Percentiles rank a stretch among this genome's conserved stretches.
These are phyloP conservation scores for Saitozyma podzolica DNA, from an alignment of 768 basidiomycete genomes.

Conservation along the genomic window DNA sequence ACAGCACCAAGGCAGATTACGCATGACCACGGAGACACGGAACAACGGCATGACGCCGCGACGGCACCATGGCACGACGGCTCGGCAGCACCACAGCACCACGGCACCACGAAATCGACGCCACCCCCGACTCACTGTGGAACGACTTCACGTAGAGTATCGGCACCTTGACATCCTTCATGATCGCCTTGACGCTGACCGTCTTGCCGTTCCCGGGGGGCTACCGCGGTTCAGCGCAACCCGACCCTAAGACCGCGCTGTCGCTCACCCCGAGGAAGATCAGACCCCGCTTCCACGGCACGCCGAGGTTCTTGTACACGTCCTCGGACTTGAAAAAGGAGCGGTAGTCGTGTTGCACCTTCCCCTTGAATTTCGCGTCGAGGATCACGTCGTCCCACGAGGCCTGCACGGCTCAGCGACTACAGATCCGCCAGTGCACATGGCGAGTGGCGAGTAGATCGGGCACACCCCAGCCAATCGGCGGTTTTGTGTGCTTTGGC, in stretches of 20 bases:
- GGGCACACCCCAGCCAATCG: background rate
- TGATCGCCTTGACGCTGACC: constrained; percentile 76
- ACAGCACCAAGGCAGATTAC: too few species aligned
- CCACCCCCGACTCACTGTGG: constrained; percentile 57
- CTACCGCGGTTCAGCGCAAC: constrained; percentile 12
- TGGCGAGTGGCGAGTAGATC: constrained; percentile 50
- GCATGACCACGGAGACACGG: too few species aligned
- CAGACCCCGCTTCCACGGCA: constrained; percentile 86
- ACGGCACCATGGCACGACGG: too few species aligned
- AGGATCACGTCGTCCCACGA: constrained; percentile 47
- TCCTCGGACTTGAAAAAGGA: constrained; percentile 77
- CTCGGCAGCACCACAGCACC: too few species aligned
- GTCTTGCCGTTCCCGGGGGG: constrained; percentile 66
- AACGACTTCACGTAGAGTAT: constrained; percentile 83
- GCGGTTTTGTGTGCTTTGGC: background rate
- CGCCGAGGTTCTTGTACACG: constrained; percentile 70
- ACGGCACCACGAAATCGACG: too few species aligned
- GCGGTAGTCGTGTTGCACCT: constrained; percentile 70
- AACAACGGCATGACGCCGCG: too few species aligned
- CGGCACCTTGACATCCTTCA: constrained; percentile 66
- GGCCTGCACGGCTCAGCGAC: constrained; percentile 25
- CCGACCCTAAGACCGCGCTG: background rate
- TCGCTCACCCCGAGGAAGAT: constrained; percentile 72
- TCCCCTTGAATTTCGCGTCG: constrained; percentile 61
- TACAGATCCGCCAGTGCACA: background rate